These are phyloP conservation scores for Chrysanthemum makinoi DNA, from an alignment of 129 eudicot genomes.

Conservation along the genomic window DNA sequence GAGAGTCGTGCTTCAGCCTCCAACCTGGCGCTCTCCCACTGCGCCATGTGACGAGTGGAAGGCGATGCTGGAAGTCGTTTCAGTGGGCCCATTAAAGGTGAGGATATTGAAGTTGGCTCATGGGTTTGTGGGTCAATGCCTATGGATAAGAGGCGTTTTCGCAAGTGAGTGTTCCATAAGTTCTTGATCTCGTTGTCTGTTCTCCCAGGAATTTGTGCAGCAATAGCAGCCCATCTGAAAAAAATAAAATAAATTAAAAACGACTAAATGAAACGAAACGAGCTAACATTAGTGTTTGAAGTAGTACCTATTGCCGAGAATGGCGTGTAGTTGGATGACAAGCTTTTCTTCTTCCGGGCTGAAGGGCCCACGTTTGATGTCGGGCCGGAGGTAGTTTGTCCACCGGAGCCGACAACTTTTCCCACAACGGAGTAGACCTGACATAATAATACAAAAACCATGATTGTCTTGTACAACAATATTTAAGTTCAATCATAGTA, in stretches of 20 bases:
- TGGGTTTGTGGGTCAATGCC: slow-evolving; percentile 94
- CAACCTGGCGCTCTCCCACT: slow-evolving; percentile 97
- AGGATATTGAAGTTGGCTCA: slow-evolving; percentile 47
- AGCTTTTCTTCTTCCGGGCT: slow-evolving; percentile 85
- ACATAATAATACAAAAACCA: slow-evolving; percentile 3
- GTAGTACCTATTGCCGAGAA: slow-evolving; percentile 86
- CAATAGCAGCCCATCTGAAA: slow-evolving; percentile 97
- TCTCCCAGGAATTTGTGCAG: slow-evolving; percentile 89
- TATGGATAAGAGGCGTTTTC: slow-evolving; percentile 67
- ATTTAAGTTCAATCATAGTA: background rate
- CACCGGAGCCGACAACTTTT: slow-evolving; percentile 95
- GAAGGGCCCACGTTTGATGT: slow-evolving; percentile 92
- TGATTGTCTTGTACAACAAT: slow-evolving; percentile 3
- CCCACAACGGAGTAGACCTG: slow-evolving; percentile 95
- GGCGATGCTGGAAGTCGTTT: slow-evolving; percentile 58
- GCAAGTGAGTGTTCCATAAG: slow-evolving; percentile 96
- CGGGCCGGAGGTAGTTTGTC: slow-evolving; percentile 95
- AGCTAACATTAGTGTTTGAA: background rate
- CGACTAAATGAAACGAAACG: background rate
- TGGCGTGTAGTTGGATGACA: slow-evolving; percentile 87
- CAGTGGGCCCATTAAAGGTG: slow-evolving; percentile 28
- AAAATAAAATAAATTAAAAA: background rate
- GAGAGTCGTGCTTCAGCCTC: slow-evolving; percentile 99
- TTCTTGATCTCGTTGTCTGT: slow-evolving; percentile 98
- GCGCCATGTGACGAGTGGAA: slow-evolving; percentile 96